These are phyloP conservation scores for Solanum habrochaites DNA, from an alignment of 257 asterid species.

Conservation along the genomic window DNA sequence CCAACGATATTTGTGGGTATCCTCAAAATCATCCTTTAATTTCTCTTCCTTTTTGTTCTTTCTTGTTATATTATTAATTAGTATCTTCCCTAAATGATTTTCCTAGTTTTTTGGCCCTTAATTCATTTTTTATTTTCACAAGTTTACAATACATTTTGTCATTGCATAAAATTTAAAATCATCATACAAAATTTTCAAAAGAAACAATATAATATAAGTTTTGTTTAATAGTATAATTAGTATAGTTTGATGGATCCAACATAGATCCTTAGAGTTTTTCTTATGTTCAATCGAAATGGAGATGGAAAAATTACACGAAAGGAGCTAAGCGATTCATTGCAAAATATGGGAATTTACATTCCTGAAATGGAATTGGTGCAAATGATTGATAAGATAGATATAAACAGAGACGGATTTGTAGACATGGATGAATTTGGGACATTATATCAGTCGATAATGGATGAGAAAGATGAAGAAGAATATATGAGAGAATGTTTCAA, in stretches of 20 bases:
- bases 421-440: constrained; percentile 30
- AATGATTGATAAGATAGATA: constrained; percentile 28
- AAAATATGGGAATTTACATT: constrained; percentile 23
- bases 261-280: constrained; percentile 27
- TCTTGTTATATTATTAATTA: neutral
- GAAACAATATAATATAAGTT: neutral
- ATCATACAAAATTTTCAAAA: neutral
- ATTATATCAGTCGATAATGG: constrained; percentile 20
- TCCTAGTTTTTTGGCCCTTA: neutral
- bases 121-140: neutral
- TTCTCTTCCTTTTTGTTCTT: neutral
- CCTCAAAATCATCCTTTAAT: neutral
- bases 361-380: constrained; percentile 27
- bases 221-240: neutral
- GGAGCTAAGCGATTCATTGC: constrained; percentile 18
- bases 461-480: constrained; percentile 26
- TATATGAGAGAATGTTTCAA: constrained; percentile 28
- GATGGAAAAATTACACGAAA: constrained; percentile 26
- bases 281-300: constrained; percentile 31
- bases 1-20: neutral
- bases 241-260: constrained; percentile 12
- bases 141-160: neutral
- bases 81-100: neutral
- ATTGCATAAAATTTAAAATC: neutral
- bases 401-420: constrained; percentile 23